A percentile compares a stretch with the other conserved stretches of the same genome.
phyloP scores from a whole-genome alignment of 2,329 filamentous ascomycete genomes.

The Xylariaceae sp. region DNA sequence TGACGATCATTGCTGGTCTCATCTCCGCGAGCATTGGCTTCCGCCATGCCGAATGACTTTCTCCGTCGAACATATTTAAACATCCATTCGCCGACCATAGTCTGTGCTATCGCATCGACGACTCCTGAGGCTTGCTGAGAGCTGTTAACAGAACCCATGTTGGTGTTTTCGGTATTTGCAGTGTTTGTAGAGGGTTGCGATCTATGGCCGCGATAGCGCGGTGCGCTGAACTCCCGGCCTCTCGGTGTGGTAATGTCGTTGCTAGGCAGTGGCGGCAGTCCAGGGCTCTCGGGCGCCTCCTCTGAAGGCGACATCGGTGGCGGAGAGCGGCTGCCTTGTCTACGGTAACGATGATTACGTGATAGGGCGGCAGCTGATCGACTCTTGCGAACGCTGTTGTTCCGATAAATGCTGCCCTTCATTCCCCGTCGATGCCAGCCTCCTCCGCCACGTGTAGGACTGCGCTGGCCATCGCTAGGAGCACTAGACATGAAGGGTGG shows the following conservation, averaged over 20 bases:
- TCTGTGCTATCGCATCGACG: conserved; percentile 94
- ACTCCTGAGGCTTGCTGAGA: conserved; percentile 69
- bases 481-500: conserved; percentile 61
- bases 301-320: conserved; percentile 65
- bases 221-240: conserved; percentile 36
- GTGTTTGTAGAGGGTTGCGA: conserved; percentile 60
- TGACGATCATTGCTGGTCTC: conserved; percentile 76
- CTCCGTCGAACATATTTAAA: conserved; percentile 84
- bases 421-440: conserved; percentile 51
- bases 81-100: conserved; percentile 98
- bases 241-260: conserved; percentile 66
- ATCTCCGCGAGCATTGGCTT: conserved; percentile 61
- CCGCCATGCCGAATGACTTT: conserved; percentile 82
- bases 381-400: conserved; percentile 71
- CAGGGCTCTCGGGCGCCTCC: conserved; percentile 64
- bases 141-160: conserved; percentile 50
- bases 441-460: conserved; percentile 61
- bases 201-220: conserved; percentile 43
- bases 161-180: conserved; percentile 40
- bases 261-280: conserved; percentile 66
- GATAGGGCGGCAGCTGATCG: conserved; percentile 76
- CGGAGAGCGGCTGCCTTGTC: conserved; percentile 51
- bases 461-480: conserved; percentile 68
- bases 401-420: conserved; percentile 46
- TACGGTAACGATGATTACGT: conserved; percentile 44